These are phyloP conservation scores for Sporobolomyces phaffii DNA, from an alignment of 768 basidiomycete genomes.

Conservation along the genomic window DNA sequence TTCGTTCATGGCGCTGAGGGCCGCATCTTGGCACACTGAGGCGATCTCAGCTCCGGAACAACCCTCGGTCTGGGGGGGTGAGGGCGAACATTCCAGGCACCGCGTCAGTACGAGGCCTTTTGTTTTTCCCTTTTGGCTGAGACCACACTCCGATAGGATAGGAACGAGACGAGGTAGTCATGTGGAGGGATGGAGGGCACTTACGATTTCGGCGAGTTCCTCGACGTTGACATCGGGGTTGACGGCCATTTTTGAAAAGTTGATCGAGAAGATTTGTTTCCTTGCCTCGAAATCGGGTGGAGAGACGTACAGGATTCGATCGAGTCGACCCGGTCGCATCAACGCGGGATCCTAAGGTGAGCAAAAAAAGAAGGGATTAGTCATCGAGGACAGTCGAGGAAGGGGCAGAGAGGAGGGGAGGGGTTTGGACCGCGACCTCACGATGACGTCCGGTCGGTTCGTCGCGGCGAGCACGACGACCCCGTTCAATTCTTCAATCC, in stretches of 20 bases:
- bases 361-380: background rate
- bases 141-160: too few species aligned
- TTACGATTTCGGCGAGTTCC: constrained; percentile 50
- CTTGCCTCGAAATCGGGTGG: constrained; percentile 76
- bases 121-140: too few species aligned
- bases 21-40: constrained; percentile 92
- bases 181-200: background rate
- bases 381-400: constrained; percentile 26
- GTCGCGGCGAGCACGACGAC: constrained; percentile 97
- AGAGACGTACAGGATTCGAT: constrained; percentile 88
- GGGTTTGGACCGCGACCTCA: too few species aligned
- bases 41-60: constrained; percentile 94
- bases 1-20: constrained; percentile 79
- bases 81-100: too few species aligned
- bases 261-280: constrained; percentile 76
- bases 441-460: constrained; percentile 87
- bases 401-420: too few species aligned
- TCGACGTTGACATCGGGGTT: constrained; percentile 62
- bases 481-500: constrained; percentile 85
- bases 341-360: constrained; percentile 74
- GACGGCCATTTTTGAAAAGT: constrained; percentile 71
- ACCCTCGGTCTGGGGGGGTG: constrained; percentile 80
- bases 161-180: too few species aligned
- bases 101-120: too few species aligned
- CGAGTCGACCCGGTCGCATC: constrained; percentile 88